phyloP scores from a whole-genome alignment of 75 land plant species.

The Cunninghamia lanceolata region DNA sequence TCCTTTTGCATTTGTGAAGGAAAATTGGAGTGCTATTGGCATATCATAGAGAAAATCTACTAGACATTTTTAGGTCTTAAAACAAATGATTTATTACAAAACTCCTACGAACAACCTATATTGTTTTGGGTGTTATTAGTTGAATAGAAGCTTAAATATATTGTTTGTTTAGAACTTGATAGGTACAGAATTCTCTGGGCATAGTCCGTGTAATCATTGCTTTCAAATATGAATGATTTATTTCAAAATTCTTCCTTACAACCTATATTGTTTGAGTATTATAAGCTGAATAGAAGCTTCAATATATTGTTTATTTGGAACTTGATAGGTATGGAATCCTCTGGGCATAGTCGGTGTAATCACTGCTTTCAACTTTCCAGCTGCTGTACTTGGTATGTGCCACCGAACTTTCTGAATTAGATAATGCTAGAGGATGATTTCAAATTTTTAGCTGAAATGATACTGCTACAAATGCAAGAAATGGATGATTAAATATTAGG shows the following conservation, averaged over 20 bases:
- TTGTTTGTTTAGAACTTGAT: conserved; percentile 4
- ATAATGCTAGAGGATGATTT: conserved; percentile 4
- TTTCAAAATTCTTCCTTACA: not conserved
- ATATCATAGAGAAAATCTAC: not conserved
- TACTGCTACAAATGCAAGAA: not conserved
- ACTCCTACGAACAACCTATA: not conserved
- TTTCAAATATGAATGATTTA: conserved; percentile 36
- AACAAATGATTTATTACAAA: not conserved
- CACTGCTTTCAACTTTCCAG: conserved; percentile 94
- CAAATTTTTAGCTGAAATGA: not conserved
- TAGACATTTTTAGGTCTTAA: not conserved
- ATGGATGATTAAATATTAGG: not conserved
- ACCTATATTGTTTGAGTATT: conserved; percentile 1
- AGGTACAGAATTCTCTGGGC: conserved; percentile 97
- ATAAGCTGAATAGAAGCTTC: conserved; percentile 3
- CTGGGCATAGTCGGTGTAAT: conserved; percentile 95
- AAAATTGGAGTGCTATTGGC: not conserved
- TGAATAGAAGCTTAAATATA: not conserved
- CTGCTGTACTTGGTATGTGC: conserved; percentile 92
- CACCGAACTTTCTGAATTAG: not conserved
- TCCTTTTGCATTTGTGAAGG: not conserved
- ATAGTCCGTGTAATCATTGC: conserved; percentile 91
- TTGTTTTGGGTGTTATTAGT: not conserved
- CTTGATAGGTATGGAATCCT: conserved; percentile 91
- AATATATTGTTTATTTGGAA: not conserved